Base-by-base conservation (phyloP, 108 stramenopile species). In the Pseudonitzschia multiseries region DNA sequence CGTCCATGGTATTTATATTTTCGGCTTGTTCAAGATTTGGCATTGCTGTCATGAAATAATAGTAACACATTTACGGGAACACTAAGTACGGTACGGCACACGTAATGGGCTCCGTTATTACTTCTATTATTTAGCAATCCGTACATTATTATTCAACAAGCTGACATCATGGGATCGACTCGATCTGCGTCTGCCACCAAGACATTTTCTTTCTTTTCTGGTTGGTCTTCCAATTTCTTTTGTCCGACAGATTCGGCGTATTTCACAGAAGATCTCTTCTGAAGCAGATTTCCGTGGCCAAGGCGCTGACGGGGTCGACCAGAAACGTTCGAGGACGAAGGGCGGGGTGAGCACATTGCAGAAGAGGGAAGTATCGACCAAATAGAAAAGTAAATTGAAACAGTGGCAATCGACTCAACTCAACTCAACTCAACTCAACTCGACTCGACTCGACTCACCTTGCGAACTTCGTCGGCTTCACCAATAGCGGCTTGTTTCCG, bases 211-310 rank as follows among this genome's bases (percentile, higher is more conserved):
- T 85, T 79, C 33, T 77, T 79, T 32, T 89, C 87, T 14, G 93
- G 93, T 77, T 89, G 87, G 24, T 91, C 89, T 68, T 87, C 85
- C 26, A 83, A 74, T 80, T 94, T 94, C 24, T 73, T 81, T 68
- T 32, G 21, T 14, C 89, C 93, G 57, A 94, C 70, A 6, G 67
- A 59, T 79, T 87, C 82, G 0, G 93, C 93, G 77, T 78, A 92
- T 65, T 51, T 71, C 5, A 90, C 76, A 28, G 87, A 89, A 42
- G 71, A 33, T 48, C 88, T 75, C 66, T 87, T 89, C 18, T 71
- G 57, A 43, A 89, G 61, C 65, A 94, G 71, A 28, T 87, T 75
- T 22, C 74, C 86, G 79, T 94, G 93, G 5, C 93, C 93, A 65
- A 94, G 79, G 62, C 83, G 36, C 75, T 75, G 59, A 75, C 14